phyloP scores from a whole-genome alignment of 495 filamentous ascomycete species.

The Aspergillus ellipticus region DNA sequence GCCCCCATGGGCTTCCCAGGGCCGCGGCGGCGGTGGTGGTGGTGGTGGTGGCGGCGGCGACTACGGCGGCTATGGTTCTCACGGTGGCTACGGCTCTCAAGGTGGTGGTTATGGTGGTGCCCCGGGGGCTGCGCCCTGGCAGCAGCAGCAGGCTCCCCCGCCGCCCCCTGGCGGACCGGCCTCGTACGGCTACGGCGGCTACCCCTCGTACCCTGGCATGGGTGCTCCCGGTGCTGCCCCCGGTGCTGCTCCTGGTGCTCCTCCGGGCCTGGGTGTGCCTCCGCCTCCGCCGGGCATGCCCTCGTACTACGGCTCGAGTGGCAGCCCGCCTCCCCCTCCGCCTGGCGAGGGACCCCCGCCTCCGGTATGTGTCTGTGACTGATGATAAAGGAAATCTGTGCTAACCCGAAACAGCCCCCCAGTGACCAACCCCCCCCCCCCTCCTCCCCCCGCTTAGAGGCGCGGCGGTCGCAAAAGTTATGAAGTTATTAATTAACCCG shows the following conservation, averaged over 20 bases:
- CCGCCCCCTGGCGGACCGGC: conserved; percentile 47
- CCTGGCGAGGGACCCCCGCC: conserved; percentile 63
- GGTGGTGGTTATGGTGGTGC: too few relatives aligned
- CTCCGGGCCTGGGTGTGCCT: conserved; percentile 63
- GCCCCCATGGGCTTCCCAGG: conserved; percentile 53
- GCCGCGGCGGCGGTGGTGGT: conserved; percentile 34
- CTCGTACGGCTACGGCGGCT: conserved; percentile 52
- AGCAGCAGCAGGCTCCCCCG: conserved; percentile 57
- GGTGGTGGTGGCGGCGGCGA: conserved; percentile 32
- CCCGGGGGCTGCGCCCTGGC: conserved; percentile 60
- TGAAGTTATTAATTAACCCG: neutral
- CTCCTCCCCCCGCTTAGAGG: conserved; percentile 53
- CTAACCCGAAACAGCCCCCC: conserved; percentile 47
- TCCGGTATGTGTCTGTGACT: conserved; percentile 39
- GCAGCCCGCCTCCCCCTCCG: conserved; percentile 61
- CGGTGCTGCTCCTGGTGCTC: conserved; percentile 58
- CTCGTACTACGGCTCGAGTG: conserved; percentile 59
- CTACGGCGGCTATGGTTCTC: conserved; percentile 45
- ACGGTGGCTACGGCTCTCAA: conserved; percentile 49
- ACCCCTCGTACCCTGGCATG: conserved; percentile 58
- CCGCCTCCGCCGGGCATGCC: conserved; percentile 68
- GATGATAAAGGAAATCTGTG: neutral
- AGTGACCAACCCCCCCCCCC: conserved; percentile 71
- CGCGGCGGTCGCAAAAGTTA: neutral
- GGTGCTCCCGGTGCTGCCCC: conserved; percentile 61